Evolutionary conservation across 2,329 filamentous ascomycete species (phyloP).

Genomic region (Cercospora sojina): DNA sequence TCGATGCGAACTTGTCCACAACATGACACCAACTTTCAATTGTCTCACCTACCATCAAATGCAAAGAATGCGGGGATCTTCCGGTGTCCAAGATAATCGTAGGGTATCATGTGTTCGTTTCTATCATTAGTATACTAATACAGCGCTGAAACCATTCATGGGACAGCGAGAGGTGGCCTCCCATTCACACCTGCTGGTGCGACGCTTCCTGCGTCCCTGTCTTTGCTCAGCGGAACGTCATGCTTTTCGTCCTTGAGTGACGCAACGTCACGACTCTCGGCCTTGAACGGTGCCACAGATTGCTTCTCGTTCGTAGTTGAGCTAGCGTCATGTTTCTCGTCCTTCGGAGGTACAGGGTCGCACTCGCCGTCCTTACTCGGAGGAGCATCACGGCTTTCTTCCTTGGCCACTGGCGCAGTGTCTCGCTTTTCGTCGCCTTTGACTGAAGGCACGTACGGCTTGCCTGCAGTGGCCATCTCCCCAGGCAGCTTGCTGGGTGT

Average conservation of each 20-base stretch:
- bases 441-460: conserved; percentile 11
- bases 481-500: conserved; percentile 8
- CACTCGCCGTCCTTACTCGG: neutral
- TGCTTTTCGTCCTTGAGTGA: neutral
- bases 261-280: neutral
- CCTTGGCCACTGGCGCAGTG: neutral
- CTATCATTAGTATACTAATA: neutral
- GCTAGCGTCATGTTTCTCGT: neutral
- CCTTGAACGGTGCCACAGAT: neutral
- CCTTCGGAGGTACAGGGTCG: neutral
- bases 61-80: neutral
- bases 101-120: neutral
- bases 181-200: neutral
- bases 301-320: neutral
- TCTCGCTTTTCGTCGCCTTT: neutral
- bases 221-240: neutral
- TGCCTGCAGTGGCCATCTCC: neutral
- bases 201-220: neutral
- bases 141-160: neutral
- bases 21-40: neutral
- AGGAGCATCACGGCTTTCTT: neutral
- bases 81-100: neutral
- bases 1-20: neutral
- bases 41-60: neutral
- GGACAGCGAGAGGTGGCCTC: neutral